A percentile compares a stretch with the other conserved stretches of the same genome.
phyloP scores from a whole-genome alignment of 2,329 filamentous ascomycete species.

The Penicillium sp. region DNA sequence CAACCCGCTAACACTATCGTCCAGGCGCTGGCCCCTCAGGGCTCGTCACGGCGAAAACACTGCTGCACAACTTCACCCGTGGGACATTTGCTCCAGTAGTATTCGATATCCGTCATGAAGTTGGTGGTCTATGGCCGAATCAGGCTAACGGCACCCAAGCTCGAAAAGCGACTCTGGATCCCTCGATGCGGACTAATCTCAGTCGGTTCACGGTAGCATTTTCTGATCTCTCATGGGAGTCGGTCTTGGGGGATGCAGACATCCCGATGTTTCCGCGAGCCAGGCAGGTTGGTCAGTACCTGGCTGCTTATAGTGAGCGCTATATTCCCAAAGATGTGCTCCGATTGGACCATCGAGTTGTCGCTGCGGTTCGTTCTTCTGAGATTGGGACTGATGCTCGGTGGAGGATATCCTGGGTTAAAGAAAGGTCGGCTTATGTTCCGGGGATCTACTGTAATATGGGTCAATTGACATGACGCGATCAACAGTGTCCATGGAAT shows the following conservation, averaged over 20 bases:
- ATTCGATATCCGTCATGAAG: conserved; percentile 60
- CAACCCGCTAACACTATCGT: conserved; percentile 6
- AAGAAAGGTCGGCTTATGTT: conserved; percentile 14
- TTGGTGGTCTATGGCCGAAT: conserved; percentile 77
- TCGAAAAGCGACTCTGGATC: conserved; percentile 48
- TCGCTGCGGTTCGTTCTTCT: conserved; percentile 25
- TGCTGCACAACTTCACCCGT: conserved; percentile 57
- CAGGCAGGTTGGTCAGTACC: conserved; percentile 70
- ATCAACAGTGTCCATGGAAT: neutral
- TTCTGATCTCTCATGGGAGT: conserved; percentile 65
- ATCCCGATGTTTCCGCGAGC: conserved; percentile 67
- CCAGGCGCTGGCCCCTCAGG: conserved; percentile 65
- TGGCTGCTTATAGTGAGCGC: conserved; percentile 58
- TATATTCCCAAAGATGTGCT: conserved; percentile 52
- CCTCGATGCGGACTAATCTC: conserved; percentile 59
- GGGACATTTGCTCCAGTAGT: conserved; percentile 62
- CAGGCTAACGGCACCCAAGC: neutral
- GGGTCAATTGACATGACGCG: neutral
- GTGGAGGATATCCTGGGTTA: conserved; percentile 39
- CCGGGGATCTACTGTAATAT: neutral
- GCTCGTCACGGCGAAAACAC: conserved; percentile 66
- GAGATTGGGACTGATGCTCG: conserved; percentile 23
- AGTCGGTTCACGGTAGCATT: conserved; percentile 65
- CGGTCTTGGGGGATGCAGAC: conserved; percentile 37
- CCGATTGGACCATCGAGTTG: conserved; percentile 47